These are phyloP conservation scores for Coemansia sp. DNA, from an alignment of 192 early-diverging fungal genomes.

Conservation along the genomic window DNA sequence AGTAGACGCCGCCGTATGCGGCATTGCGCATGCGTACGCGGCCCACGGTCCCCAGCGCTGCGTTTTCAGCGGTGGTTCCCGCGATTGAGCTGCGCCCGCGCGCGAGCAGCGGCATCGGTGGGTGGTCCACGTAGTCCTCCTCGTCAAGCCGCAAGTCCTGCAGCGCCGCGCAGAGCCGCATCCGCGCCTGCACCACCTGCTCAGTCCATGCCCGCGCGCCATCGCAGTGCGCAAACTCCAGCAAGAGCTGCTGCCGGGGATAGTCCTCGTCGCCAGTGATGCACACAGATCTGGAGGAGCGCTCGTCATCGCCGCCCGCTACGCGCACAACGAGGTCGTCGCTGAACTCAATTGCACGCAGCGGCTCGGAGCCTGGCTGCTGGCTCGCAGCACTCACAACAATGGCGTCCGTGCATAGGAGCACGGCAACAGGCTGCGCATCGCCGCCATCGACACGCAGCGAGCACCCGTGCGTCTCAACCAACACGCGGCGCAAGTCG, in stretches of 20 bases:
- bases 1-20: conserved; percentile 35
- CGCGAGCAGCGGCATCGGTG: conserved; percentile 33
- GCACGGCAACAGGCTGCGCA: conserved; percentile 14
- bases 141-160: conserved; percentile 55
- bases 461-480: conserved; percentile 15
- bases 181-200: conserved; percentile 23
- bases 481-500: conserved; percentile 40
- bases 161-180: conserved; percentile 16
- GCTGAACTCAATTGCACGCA: conserved; percentile 40
- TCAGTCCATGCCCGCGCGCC: conserved; percentile 40
- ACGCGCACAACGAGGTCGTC: conserved; percentile 34
- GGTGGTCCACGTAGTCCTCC: conserved; percentile 50
- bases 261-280: conserved; percentile 16
- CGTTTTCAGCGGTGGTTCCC: conserved; percentile 11
- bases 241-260: not conserved
- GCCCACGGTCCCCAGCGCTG: not conserved
- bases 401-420: conserved; percentile 45
- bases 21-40: conserved; percentile 15
- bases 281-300: not conserved
- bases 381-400: conserved; percentile 18
- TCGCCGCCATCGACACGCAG: not conserved
- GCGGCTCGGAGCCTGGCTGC: not conserved
- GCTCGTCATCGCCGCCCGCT: not conserved
- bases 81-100: conserved; percentile 52
- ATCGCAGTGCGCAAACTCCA: conserved; percentile 19